phyloP scores from a whole-genome alignment of 306 rosid species.

The Betula pendula region DNA sequence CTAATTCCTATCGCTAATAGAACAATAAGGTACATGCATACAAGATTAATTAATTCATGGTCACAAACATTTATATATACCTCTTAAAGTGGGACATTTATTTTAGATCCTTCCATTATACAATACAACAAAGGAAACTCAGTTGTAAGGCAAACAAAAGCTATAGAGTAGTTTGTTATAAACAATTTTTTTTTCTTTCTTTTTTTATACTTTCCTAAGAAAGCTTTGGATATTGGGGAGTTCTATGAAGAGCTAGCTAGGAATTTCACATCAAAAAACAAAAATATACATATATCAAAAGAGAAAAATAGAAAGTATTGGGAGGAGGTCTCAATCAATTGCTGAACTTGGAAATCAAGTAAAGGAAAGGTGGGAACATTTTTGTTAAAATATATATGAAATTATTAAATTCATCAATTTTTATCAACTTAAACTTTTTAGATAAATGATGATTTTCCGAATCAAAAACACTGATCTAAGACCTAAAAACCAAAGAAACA shows the following conservation, averaged over 20 bases:
- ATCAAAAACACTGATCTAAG: too few species aligned
- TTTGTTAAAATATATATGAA: too few species aligned
- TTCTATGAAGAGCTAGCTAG: neutral
- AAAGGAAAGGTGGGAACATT: slow-evolving; percentile 71
- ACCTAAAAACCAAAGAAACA: too few species aligned
- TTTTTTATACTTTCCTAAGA: neutral
- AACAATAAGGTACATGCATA: neutral
- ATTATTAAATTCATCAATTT: too few species aligned
- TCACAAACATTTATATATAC: slow-evolving; percentile 27
- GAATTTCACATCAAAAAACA: neutral
- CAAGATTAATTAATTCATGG: slow-evolving; percentile 24
- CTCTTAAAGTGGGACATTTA: slow-evolving; percentile 39
- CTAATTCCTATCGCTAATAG: neutral
- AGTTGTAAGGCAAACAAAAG: slow-evolving; percentile 13
- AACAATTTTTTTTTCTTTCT: slow-evolving; percentile 15
- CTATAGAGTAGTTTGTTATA: slow-evolving; percentile 1
- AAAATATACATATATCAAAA: neutral
- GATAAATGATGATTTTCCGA: too few species aligned
- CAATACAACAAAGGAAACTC: slow-evolving; percentile 4
- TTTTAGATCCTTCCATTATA: slow-evolving; percentile 29
- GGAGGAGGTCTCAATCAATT: neutral
- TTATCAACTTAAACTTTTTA: too few species aligned
- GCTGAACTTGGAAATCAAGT: slow-evolving; percentile 59
- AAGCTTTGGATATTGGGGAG: neutral
- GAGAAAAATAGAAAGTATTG: neutral